Percentiles rank a stretch among this genome's conserved stretches.
Conservation (phyloP, 2,329 filamentous ascomycete genomes). For the Hymenoscyphus infarciens region DNA sequence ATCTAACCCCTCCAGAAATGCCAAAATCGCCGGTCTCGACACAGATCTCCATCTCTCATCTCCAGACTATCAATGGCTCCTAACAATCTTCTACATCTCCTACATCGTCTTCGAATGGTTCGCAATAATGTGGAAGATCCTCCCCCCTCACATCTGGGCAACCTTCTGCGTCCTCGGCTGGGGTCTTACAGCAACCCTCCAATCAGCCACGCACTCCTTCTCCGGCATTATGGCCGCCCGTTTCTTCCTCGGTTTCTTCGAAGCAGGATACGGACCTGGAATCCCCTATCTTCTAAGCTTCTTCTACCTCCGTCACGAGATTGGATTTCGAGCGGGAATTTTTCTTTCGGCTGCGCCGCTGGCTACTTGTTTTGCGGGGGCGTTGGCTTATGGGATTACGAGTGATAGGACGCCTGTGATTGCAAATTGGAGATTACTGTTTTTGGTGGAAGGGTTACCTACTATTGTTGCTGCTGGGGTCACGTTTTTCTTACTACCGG, state of each 20-base stretch:
- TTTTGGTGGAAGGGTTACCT: constrained; percentile 63
- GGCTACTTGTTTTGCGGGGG: constrained; percentile 67
- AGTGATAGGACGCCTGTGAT: constrained; percentile 51
- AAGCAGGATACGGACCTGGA: constrained; percentile 36
- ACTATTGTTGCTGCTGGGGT: constrained; percentile 51
- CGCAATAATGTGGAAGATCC: constrained; percentile 39
- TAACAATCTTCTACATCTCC: constrained; percentile 40
- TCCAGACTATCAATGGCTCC: constrained; percentile 39
- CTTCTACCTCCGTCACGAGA: constrained; percentile 51
- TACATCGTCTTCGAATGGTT: constrained; percentile 42
- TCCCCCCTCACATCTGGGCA: constrained; percentile 39
- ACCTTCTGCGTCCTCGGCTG: constrained; percentile 38
- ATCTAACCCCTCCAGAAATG: constrained; percentile 41
- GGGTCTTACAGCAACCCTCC: constrained; percentile 43
- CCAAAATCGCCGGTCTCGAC: constrained; percentile 50
- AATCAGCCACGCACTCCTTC: constrained; percentile 36
- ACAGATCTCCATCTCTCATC: constrained; percentile 47
- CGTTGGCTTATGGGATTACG: constrained; percentile 65
- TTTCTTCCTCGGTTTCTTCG: constrained; percentile 40
- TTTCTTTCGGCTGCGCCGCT: constrained; percentile 64
- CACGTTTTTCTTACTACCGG: constrained; percentile 52
- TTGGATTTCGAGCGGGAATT: constrained; percentile 67
- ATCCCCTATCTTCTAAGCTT: constrained; percentile 44
- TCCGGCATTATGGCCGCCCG: constrained; percentile 36
- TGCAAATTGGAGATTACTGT: constrained; percentile 60